Evolutionary conservation across 1,284 basidiomycete genomes (phyloP).

Genomic region (Melampsora larici-populina): DNA sequence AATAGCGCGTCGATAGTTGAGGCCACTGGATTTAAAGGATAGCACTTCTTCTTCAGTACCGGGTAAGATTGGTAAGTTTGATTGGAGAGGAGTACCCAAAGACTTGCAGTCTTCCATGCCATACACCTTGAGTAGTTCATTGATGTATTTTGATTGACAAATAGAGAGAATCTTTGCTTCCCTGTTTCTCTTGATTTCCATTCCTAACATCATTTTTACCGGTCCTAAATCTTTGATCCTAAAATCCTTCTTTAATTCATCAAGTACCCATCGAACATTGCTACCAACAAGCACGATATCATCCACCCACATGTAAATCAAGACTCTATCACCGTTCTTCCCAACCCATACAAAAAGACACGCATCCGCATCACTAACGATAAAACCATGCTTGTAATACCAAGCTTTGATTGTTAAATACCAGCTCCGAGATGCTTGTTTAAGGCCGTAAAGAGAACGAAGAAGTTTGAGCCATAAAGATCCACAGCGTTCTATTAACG

Average conservation of each 20-base stretch:
- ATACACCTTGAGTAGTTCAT: slow-evolving; percentile 1
- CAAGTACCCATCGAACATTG: slow-evolving; percentile 1
- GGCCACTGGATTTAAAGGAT: too few species aligned
- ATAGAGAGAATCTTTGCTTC: too few species aligned
- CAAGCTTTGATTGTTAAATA: slow-evolving; percentile 16
- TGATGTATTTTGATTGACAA: too few species aligned
- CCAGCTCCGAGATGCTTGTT: slow-evolving; percentile 34
- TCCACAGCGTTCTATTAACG: too few species aligned
- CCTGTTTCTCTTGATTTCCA: too few species aligned
- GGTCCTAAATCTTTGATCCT: too few species aligned
- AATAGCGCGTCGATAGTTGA: too few species aligned
- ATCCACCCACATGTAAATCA: slow-evolving; percentile 24
- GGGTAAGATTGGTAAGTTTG: background rate
- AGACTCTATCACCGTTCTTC: background rate
- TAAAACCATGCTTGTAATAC: slow-evolving; percentile 1
- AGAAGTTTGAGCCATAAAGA: slow-evolving; percentile 17
- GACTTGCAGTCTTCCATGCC: slow-evolving; percentile 3
- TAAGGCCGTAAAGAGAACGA: slow-evolving; percentile 44
- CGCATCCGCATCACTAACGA: too few species aligned
- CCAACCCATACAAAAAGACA: slow-evolving; percentile 16
- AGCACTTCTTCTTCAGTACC: background rate
- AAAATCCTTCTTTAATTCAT: background rate
- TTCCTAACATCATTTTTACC: too few species aligned
- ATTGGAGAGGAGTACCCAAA: background rate
- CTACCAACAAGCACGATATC: slow-evolving; percentile 23